Base-by-base conservation (phyloP, 306 rosid species). In the Ormosia semicastrata region DNA sequence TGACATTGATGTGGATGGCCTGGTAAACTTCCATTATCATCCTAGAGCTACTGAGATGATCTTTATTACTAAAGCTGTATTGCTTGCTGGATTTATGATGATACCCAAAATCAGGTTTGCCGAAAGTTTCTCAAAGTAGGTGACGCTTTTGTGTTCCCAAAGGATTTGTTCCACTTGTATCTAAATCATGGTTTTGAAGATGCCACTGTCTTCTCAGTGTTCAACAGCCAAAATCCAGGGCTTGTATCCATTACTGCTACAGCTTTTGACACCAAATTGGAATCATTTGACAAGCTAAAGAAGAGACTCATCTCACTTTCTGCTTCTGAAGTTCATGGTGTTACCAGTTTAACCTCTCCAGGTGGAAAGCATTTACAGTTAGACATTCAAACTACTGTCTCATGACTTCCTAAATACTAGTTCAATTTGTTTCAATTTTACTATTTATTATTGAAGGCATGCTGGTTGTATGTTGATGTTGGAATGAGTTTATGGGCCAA, bases 1-100 rank as follows among this genome's bases (percentile, higher is more conserved):
- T 13, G 94, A 90, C 65, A 14, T 95, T 3, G 85, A 76, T 4
- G 9, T 47, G 0, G 89, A 90, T 32, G 98, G 98, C 17, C 3
- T 86, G 54, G 86, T 87, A 3, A 24, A 56, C 76, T 78, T 80
- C 41, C 95, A 93, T 66, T 88, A 90, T 60, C 95, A 95, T 76
- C 99, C 98, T 2, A 87, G 98, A 79, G 98, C 95, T 56, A 86
- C 91, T 1, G 94, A 95, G 85, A 83, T 93, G 63, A 82, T 95
- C 57, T 95, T 81, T 74, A 92, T 95, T 33, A 81, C 75, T 68
- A 82, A 87, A 75, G 98, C 98, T 18, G 34, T 36, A 3, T 72
- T 91, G 59, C 0, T 83, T 1, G 97, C 73, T 4, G 98, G 95
- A 47, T 95, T 95, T 67, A n/a, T 95, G n/a, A n/a, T 2, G 94